Conservation (phyloP, 768 basidiomycete genomes). For the Rhodotorula taiwanensis region DNA sequence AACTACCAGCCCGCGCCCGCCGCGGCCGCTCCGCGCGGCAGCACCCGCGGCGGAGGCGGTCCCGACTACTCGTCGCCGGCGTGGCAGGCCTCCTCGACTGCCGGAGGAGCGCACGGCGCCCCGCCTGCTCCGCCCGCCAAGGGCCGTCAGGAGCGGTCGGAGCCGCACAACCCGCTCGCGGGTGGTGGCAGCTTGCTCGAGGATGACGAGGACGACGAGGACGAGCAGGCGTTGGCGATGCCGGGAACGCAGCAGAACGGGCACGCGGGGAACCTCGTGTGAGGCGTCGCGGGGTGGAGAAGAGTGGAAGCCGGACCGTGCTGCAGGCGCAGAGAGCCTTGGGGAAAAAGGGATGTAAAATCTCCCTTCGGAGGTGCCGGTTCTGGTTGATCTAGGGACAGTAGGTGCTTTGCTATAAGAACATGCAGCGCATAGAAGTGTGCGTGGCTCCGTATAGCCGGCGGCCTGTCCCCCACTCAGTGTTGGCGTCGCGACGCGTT, state of each 20-base stretch:
- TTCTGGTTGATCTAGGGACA: no score
- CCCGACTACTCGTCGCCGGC: slow-evolving; percentile 27
- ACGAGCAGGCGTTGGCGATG: slow-evolving; percentile 25
- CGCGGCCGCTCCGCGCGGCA: not conserved
- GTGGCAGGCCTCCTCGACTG: slow-evolving; percentile 10
- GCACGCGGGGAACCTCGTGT: not conserved
- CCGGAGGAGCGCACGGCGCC: not conserved
- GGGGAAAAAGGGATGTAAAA: no score
- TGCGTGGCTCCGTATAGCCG: no score
- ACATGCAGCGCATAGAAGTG: no score
- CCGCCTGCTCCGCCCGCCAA: not conserved
- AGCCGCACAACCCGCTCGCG: slow-evolving; percentile 22
- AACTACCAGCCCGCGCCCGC: slow-evolving; percentile 13
- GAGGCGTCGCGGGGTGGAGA: not conserved
- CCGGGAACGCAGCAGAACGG: slow-evolving; percentile 8
- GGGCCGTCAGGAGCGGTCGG: not conserved
- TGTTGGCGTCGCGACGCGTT: no score
- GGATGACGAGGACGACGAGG: slow-evolving; percentile 28
- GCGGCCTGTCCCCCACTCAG: no score
- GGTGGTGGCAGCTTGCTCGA: slow-evolving; percentile 16
- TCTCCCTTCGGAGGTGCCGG: no score
- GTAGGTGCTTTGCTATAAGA: no score
- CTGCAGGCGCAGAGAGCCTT: no score
- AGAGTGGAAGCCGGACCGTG: no score
- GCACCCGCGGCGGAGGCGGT: not conserved